phyloP scores from a whole-genome alignment of 768 basidiomycete species.

The Phaeotremella fagi region DNA sequence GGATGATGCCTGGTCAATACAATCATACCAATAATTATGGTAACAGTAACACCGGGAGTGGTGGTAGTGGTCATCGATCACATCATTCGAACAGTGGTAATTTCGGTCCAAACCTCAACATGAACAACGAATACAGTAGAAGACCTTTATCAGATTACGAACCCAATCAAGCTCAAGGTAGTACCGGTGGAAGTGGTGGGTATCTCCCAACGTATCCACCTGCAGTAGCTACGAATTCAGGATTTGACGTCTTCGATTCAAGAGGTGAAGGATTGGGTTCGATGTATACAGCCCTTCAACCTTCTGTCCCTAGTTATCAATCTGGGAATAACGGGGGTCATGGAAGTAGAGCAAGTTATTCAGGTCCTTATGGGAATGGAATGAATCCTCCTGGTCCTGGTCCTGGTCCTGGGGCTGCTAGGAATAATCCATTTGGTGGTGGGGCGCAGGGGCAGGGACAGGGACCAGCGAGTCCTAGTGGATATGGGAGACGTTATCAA shows the following conservation, averaged over 20 bases:
- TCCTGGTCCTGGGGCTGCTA: conserved; percentile 1
- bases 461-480: conserved; percentile 1
- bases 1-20: conserved; percentile 37
- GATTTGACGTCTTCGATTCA: conserved; percentile 33
- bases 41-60: not conserved
- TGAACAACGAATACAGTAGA: conserved; percentile 17
- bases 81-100: not conserved
- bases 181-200: not conserved
- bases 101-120: conserved; percentile 18
- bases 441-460: conserved; percentile 8
- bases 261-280: conserved; percentile 28
- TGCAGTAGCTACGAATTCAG: conserved; percentile 23
- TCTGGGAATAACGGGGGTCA: conserved; percentile 15
- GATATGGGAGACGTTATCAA: conserved; percentile 23
- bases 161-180: not conserved
- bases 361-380: conserved; percentile 27
- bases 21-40: not conserved
- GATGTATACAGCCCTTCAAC: conserved; percentile 41
- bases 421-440: conserved; percentile 19
- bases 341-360: conserved; percentile 32
- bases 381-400: too few relatives aligned
- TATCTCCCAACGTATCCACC: conserved; percentile 35
- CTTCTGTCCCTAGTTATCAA: conserved; percentile 9
- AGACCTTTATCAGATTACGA: conserved; percentile 7
- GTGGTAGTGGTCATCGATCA: not conserved